Conservation (phyloP, 108 stramenopile genomes). For the Nitzschia sp. region DNA sequence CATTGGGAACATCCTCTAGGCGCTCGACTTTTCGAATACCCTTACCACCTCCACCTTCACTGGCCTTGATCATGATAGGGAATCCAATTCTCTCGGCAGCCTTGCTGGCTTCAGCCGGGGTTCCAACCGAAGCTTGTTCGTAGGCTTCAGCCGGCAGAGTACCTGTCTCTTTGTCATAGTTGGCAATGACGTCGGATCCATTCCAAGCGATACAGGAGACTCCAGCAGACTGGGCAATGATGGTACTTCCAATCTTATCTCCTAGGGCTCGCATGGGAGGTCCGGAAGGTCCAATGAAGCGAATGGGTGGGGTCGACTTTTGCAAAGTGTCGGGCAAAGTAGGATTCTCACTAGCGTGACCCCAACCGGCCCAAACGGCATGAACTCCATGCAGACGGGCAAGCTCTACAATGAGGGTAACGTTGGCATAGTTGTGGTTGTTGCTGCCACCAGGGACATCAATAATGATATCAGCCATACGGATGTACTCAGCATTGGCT, state of each 20-base stretch:
- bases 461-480: slow-evolving; percentile 98
- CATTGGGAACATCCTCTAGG: slow-evolving; percentile 76
- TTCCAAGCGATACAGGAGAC: slow-evolving; percentile 99
- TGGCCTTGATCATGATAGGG: slow-evolving; percentile 99
- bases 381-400: slow-evolving; percentile 96
- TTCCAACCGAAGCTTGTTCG: slow-evolving; percentile 81
- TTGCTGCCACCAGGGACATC: slow-evolving; percentile 99
- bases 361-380: slow-evolving; percentile 99
- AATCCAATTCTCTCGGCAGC: slow-evolving; percentile 89
- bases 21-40: slow-evolving; percentile 89
- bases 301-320: slow-evolving; percentile 77
- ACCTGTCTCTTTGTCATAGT: slow-evolving; percentile 73
- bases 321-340: slow-evolving; percentile 88
- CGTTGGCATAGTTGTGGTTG: slow-evolving; percentile 99
- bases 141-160: slow-evolving; percentile 84
- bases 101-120: slow-evolving; percentile 73
- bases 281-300: slow-evolving; percentile 97
- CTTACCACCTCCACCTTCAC: slow-evolving; percentile 99
- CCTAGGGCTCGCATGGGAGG: slow-evolving; percentile 98
- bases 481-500: slow-evolving; percentile 99
- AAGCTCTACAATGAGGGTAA: slow-evolving; percentile 97
- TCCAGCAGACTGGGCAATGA: slow-evolving; percentile 97
- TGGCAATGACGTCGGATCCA: slow-evolving; percentile 79
- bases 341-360: slow-evolving; percentile 99
- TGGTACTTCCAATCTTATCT: slow-evolving; percentile 98